Conservation (phyloP, 768 basidiomycete species). For the Mycena vitilis region DNA sequence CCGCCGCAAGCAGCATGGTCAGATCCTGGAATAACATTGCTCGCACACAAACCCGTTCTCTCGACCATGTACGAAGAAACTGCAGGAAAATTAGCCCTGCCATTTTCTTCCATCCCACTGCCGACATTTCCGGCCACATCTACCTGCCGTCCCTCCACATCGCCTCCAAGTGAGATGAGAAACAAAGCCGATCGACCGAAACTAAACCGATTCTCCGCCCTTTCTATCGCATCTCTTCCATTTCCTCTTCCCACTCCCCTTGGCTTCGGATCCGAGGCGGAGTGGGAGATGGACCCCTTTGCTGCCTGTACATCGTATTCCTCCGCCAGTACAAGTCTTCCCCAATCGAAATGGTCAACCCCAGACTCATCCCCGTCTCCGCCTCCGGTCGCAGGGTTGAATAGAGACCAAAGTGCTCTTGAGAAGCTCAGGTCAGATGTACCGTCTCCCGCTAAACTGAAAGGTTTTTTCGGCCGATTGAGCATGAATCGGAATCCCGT, state of each 20-base stretch:
- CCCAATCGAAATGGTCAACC: conserved; percentile 28
- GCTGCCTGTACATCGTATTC: conserved; percentile 5
- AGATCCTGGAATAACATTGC: conserved; percentile 8
- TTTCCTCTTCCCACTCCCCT: conserved; percentile 29
- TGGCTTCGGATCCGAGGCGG: conserved; percentile 16
- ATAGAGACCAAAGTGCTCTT: conserved; percentile 6
- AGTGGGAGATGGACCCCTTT: conserved; percentile 32
- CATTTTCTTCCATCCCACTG: neutral
- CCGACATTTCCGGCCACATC: neutral
- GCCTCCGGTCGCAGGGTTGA: neutral
- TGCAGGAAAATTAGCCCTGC: neutral
- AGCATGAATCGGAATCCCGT: conserved; percentile 26
- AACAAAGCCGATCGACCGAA: neutral
- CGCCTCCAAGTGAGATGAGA: neutral
- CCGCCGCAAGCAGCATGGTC: neutral
- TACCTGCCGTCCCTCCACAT: conserved; percentile 1
- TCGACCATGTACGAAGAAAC: neutral
- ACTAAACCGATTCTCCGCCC: conserved; percentile 19
- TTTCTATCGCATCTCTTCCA: conserved; percentile 25
- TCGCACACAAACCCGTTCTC: neutral
- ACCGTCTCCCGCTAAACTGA: conserved; percentile 19
- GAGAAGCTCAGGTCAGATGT: conserved; percentile 20
- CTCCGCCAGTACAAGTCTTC: neutral
- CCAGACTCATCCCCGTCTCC: conserved; percentile 28
- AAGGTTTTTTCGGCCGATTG: conserved; percentile 21